These are phyloP conservation scores for Fusarium lyarnte DNA, from an alignment of 2,329 filamentous ascomycete genomes.

Conservation along the genomic window DNA sequence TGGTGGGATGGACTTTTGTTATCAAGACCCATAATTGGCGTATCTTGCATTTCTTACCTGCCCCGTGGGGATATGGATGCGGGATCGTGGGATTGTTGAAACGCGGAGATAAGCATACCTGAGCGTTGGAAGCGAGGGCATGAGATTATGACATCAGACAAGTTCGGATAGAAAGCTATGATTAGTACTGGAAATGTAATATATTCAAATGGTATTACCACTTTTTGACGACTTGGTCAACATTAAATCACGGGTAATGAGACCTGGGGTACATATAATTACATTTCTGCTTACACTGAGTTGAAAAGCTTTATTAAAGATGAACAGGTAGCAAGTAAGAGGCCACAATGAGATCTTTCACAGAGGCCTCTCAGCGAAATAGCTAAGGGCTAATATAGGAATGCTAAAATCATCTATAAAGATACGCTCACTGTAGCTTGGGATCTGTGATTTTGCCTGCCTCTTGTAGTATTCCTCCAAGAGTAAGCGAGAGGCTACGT, in stretches of 20 bases:
- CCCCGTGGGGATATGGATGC: constrained; percentile 2
- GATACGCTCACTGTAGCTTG: no score
- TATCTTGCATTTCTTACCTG: neutral
- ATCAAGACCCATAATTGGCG: neutral
- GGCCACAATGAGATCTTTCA: no score
- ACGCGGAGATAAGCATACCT: neutral
- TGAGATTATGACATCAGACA: neutral
- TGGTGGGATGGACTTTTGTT: neutral
- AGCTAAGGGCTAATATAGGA: no score
- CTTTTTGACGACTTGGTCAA: fast-evolving
- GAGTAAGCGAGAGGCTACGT: no score
- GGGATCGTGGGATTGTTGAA: neutral
- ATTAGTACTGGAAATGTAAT: fast-evolving
- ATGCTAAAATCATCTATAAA: no score
- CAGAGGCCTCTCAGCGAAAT: no score
- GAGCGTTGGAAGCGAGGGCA: neutral
- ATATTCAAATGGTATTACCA: no score
- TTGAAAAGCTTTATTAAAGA: no score
- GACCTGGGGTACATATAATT: fast-evolving
- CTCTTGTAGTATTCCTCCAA: no score
- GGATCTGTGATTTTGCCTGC: no score
- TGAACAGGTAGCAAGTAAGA: no score
- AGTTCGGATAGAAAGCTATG: fast-evolving
- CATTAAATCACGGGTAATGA: fast-evolving
- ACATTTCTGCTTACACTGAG: neutral